Percentiles rank a stretch among this genome's conserved stretches.
phyloP scores from a whole-genome alignment of 2,329 filamentous ascomycete species.

The Alternaria sp. region DNA sequence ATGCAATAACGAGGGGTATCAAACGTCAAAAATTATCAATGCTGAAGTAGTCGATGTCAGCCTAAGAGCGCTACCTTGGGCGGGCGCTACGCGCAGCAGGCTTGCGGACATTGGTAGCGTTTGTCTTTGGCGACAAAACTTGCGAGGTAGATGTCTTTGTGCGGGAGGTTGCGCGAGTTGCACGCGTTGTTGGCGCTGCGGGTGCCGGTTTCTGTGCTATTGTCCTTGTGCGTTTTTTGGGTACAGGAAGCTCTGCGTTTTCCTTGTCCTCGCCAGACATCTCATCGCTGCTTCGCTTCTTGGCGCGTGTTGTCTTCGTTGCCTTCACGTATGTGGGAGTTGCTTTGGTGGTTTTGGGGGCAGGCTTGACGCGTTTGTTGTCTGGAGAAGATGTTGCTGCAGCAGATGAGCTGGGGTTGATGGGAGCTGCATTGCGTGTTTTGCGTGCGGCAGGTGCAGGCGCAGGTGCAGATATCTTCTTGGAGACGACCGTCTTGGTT shows the following conservation, averaged over 20 bases:
- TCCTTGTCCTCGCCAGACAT: slow-evolving; percentile 43
- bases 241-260: slow-evolving; percentile 34
- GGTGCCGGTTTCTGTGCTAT: slow-evolving; percentile 21
- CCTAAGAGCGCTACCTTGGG: slow-evolving; percentile 32
- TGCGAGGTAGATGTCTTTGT: slow-evolving; percentile 28
- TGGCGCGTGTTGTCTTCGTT: slow-evolving; percentile 27
- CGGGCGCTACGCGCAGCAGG: slow-evolving; percentile 30
- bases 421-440: slow-evolving; percentile 19
- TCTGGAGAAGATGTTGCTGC: slow-evolving; percentile 13
- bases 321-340: slow-evolving; percentile 15
- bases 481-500: slow-evolving; percentile 23
- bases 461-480: slow-evolving; percentile 17
- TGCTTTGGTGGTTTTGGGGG: slow-evolving; percentile 24
- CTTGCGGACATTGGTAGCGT: slow-evolving; percentile 29
- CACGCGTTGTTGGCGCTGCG: slow-evolving; percentile 21
- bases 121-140: slow-evolving; percentile 38
- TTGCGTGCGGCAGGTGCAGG: slow-evolving; percentile 20
- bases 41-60: slow-evolving; percentile 16
- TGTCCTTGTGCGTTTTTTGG: slow-evolving; percentile 33
- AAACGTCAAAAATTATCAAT: slow-evolving; percentile 26
- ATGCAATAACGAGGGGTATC: slow-evolving; percentile 20
- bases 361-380: slow-evolving; percentile 18
- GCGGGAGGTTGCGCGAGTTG: slow-evolving; percentile 38
- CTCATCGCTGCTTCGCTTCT: slow-evolving; percentile 42
- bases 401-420: slow-evolving; percentile 11